Evolutionary conservation across 768 basidiomycete genomes (phyloP), one percentile per base, ranked within the genome.

Genomic region (Dentipellis sp.): DNA sequence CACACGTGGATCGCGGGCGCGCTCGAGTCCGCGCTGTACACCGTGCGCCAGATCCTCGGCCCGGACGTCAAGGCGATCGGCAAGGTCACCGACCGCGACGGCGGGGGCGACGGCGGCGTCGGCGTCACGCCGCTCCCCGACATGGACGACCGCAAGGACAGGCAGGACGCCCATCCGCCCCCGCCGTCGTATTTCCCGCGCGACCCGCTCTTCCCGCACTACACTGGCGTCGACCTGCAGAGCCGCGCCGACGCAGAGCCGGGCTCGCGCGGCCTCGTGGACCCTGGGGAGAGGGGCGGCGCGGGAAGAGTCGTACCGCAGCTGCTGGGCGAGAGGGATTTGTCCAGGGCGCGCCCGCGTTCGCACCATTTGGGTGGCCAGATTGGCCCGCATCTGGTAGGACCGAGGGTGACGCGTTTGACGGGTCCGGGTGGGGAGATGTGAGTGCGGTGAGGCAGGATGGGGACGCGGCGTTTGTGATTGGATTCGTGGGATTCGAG

Each of bases 1-100:
- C 66, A 67, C 22, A 65, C 66, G 2, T 67, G 66, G 66, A 67
- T 67, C 45, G 59, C 66, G 6, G 66, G 66, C 8, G 67, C 65
- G 17, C 38, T 64, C 21, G 63, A 55, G 47, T 62, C 60, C 1
- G 56, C 60, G 23, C 56, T 45, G 48, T 52, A 57, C 45, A 57
- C 60, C 14, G 50, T 55, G 6, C 53, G 38, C 14, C 35, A 21
- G 10, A 53, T 60, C 21, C 46, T 59, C 35, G 58, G 60, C 40
- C 14, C 14, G 40, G 40, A 9, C 40, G 40, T 42, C 10, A 42
- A 42, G 40, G 10, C 4, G 11, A 42, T 42, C 40, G 17, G 40
- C 40, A 42, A n/a, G 17, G 29, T 29, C 29, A 29, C 29, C 29
- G 40, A 42, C 11, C 14, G 17, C 16, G 17, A 14, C 16, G 16